These are phyloP conservation scores for Amanita muscaria DNA, from an alignment of 768 basidiomycete genomes.

Conservation along the genomic window DNA sequence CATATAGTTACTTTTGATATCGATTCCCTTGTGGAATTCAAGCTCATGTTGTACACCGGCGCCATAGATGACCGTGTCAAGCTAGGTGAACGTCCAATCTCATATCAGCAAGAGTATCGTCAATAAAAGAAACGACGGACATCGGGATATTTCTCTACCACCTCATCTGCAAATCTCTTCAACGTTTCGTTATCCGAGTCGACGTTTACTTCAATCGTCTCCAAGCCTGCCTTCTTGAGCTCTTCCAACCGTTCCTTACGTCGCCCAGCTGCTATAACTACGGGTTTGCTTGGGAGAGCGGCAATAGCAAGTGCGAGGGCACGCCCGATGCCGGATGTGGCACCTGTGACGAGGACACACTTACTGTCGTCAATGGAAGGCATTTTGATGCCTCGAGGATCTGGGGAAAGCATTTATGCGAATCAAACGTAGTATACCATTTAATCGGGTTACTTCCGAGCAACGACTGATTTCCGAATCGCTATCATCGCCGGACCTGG, in stretches of 20 bases:
- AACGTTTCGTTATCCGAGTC: constrained; percentile 28
- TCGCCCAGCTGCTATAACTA: constrained; percentile 42
- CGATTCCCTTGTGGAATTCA: constrained; percentile 34
- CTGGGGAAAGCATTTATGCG: too few relatives aligned
- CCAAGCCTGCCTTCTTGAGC: constrained; percentile 31
- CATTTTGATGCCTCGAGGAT: too few relatives aligned
- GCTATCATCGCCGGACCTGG: too few relatives aligned
- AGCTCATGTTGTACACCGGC: constrained; percentile 46
- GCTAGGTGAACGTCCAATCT: constrained; percentile 21
- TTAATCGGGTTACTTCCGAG: too few relatives aligned
- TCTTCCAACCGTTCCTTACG: constrained; percentile 46
- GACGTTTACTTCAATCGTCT: constrained; percentile 36
- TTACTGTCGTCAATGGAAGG: constrained; percentile 36
- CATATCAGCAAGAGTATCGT: background rate
- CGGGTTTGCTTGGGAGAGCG: constrained; percentile 36
- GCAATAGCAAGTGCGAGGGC: constrained; percentile 44
- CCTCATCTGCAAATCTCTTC: constrained; percentile 30
- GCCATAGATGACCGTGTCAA: constrained; percentile 46
- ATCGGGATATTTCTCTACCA: constrained; percentile 24
- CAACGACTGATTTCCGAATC: too few relatives aligned
- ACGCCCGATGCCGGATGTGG: constrained; percentile 50
- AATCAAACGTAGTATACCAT: too few relatives aligned
- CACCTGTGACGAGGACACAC: constrained; percentile 47
- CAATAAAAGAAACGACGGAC: constrained; percentile 4
- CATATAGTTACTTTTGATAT: constrained; percentile 30